Conservation (phyloP, 2,329 filamentous ascomycete species). For the Drechslerella coelobrocha region DNA sequence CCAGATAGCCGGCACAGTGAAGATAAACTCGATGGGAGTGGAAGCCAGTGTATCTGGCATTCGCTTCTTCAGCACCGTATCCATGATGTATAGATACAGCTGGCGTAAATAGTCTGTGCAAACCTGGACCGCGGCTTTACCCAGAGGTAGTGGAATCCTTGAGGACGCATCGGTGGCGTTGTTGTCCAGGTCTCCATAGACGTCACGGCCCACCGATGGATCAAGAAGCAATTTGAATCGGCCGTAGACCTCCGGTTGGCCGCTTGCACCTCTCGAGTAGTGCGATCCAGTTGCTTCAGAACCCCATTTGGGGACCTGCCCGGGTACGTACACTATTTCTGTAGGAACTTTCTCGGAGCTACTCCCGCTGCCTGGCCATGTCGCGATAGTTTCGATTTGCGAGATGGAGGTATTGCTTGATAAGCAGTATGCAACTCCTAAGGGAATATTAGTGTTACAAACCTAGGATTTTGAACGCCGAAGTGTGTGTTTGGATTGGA, state of each 20-base stretch:
- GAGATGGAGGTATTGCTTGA: conserved; percentile 9
- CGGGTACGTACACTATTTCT: conserved; percentile 13
- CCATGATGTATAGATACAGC: conserved; percentile 20
- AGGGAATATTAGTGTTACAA: background rate
- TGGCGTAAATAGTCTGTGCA: conserved; percentile 19
- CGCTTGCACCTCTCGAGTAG: background rate
- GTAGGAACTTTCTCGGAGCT: conserved; percentile 27
- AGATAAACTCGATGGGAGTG: conserved; percentile 34
- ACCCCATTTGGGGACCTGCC: conserved; percentile 21
- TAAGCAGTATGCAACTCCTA: conserved; percentile 27
- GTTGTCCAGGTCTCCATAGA: conserved; percentile 1
- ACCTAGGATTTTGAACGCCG: background rate
- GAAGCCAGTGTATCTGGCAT: conserved; percentile 23
- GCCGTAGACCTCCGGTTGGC: conserved; percentile 12
- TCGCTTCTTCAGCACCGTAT: conserved; percentile 12
- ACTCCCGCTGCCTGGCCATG: conserved; percentile 19
- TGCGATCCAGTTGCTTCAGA: conserved; percentile 18
- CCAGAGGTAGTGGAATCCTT: conserved; percentile 10
- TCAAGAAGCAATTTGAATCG: conserved; percentile 33
- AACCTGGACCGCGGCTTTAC: conserved; percentile 21
- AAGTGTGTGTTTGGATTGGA: too few relatives aligned
- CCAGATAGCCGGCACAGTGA: conserved; percentile 38
- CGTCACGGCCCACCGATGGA: background rate
- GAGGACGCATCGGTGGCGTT: background rate
- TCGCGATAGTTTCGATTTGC: conserved; percentile 27